Evolutionary conservation across 345 rosid genomes (phyloP).

Genomic region (Hypericum perforatum): DNA sequence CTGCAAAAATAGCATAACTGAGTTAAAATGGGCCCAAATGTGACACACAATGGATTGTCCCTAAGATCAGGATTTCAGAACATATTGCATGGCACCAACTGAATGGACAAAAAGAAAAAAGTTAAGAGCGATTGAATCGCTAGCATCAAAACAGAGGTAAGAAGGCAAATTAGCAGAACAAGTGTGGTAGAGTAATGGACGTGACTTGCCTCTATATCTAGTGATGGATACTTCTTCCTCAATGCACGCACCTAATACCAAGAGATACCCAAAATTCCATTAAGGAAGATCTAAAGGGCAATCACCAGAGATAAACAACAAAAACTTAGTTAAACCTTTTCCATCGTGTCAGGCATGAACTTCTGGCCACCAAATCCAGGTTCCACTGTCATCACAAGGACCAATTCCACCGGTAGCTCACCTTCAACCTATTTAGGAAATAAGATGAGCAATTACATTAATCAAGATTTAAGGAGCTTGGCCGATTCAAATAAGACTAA

Average conservation of each 20-base stretch:
- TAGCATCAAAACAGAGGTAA: no score
- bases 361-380: constrained; percentile 93
- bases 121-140: no score
- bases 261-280: neutral
- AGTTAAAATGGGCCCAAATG: no score
- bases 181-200: neutral
- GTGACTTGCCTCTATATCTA: constrained; percentile 67
- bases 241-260: constrained; percentile 41
- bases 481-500: neutral
- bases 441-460: neutral
- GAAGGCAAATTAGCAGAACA: no score
- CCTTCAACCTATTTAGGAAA: constrained; percentile 43
- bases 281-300: neutral
- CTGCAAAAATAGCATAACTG: no score
- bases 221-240: constrained; percentile 60
- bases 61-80: no score
- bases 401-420: constrained; percentile 74
- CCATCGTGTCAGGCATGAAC: constrained; percentile 84
- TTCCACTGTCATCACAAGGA: constrained; percentile 92
- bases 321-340: constrained; percentile 38
- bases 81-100: no score
- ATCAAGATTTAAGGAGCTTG: no score
- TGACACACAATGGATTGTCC: no score
- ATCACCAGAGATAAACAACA: neutral
- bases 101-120: no score